phyloP scores from a whole-genome alignment of 2,329 filamentous ascomycete species.

The Aspergillus novofumigatus region DNA sequence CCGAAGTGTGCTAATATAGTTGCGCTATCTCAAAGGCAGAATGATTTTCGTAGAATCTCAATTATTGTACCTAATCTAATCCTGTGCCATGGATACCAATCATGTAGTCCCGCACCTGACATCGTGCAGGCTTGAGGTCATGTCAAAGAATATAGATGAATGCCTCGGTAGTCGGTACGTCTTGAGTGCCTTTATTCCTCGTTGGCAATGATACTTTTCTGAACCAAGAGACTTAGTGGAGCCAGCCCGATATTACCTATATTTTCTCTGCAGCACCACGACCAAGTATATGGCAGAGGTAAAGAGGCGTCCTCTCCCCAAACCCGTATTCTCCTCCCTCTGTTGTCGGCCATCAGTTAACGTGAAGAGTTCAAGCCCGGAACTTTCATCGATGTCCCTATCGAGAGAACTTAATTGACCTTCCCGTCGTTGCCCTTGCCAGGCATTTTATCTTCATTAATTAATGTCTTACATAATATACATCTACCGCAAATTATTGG shows the following conservation, averaged over 20 bases:
- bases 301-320: neutral
- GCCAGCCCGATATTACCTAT: neutral
- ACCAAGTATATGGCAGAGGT: neutral
- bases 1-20: too few relatives aligned
- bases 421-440: neutral
- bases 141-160: too few relatives aligned
- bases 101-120: too few relatives aligned
- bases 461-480: conserved; percentile 20
- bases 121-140: too few relatives aligned
- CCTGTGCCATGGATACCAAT: too few relatives aligned
- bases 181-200: too few relatives aligned
- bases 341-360: neutral
- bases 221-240: neutral
- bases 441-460: neutral
- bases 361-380: too few relatives aligned
- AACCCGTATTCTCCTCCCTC: neutral
- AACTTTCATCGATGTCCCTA: neutral
- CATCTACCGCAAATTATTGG: conserved; percentile 19
- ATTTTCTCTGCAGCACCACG: neutral
- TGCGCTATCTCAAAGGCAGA: too few relatives aligned
- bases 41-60: too few relatives aligned
- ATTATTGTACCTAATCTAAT: too few relatives aligned
- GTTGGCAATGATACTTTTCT: neutral
- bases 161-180: too few relatives aligned
- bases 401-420: neutral